Evolutionary conservation across 1,139 yeast species (phyloP).

Genomic region (Pichiaceae sp.): DNA sequence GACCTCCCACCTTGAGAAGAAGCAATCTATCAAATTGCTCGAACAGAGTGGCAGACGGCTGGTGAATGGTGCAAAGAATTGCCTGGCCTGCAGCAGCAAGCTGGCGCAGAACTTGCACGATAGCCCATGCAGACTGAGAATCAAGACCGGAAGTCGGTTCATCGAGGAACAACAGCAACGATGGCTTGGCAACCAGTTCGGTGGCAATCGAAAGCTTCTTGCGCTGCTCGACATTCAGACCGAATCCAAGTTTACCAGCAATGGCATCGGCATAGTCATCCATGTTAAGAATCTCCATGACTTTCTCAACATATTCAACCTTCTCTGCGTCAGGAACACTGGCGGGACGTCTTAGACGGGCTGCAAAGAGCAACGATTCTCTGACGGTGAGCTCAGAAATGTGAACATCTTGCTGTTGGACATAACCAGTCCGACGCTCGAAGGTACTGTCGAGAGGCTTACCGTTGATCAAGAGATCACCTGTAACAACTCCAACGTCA

Average conservation of each 20-base stretch:
- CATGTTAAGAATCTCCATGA: constrained; percentile 42
- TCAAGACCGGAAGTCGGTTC: constrained; percentile 49
- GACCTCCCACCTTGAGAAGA: constrained; percentile 40
- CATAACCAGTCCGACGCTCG: constrained; percentile 48
- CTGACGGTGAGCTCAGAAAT: constrained; percentile 43
- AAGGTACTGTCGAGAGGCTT: constrained; percentile 35
- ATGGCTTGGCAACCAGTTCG: constrained; percentile 45
- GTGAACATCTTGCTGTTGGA: constrained; percentile 53
- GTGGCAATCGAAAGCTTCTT: constrained; percentile 54
- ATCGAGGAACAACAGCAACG: constrained; percentile 39
- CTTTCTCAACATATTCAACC: constrained; percentile 41
- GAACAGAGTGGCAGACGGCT: constrained; percentile 49
- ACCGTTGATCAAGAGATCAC: constrained; percentile 49
- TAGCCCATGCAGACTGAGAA: constrained; percentile 49
- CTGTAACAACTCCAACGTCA: constrained; percentile 43
- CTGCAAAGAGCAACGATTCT: constrained; percentile 47
- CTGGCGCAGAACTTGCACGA: constrained; percentile 34
- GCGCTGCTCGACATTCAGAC: constrained; percentile 55
- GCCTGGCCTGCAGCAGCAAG: constrained; percentile 46
- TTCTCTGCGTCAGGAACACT: constrained; percentile 40
- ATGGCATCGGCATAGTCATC: constrained; percentile 47
- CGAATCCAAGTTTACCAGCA: constrained; percentile 44
- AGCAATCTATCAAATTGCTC: constrained; percentile 40
- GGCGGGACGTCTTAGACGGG: constrained; percentile 44
- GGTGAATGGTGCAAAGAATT: constrained; percentile 50